A percentile compares a stretch with the other conserved stretches of the same genome.
Evolutionary conservation across 73 alveolate species (phyloP).

Genomic region (Paramecium pentaurelia): DNA sequence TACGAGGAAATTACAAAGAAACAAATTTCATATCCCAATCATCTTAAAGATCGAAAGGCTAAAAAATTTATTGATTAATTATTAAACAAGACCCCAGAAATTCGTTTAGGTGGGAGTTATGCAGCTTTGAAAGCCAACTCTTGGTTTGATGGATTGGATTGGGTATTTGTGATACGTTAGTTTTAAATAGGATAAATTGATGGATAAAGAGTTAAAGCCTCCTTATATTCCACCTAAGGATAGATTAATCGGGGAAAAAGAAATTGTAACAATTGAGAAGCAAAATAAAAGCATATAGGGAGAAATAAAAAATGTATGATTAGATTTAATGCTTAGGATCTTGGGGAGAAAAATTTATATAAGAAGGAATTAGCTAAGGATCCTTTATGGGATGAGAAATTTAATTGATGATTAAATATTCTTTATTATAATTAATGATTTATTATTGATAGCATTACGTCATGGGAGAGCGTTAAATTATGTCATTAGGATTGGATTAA

Average conservation of each 20-base stretch:
- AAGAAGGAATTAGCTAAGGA: conserved; percentile 54
- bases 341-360: conserved; percentile 36
- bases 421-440: not conserved
- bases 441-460: not conserved
- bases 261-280: conserved; percentile 25
- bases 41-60: conserved; percentile 65
- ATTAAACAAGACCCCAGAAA: conserved; percentile 72
- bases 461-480: not conserved
- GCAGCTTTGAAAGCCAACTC: conserved; percentile 60
- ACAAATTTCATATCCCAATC: conserved; percentile 60
- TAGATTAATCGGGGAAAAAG: conserved; percentile 44
- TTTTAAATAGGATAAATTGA: conserved; percentile 38
- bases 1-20: conserved; percentile 63
- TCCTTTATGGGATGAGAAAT: conserved; percentile 54
- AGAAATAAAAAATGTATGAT: not conserved
- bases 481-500: not conserved
- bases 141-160: conserved; percentile 60
- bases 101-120: conserved; percentile 53
- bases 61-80: conserved; percentile 66
- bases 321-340: not conserved
- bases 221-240: conserved; percentile 61
- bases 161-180: not conserved
- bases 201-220: conserved; percentile 52
- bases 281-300: not conserved
- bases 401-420: conserved; percentile 24